A percentile compares a stretch with the other conserved stretches of the same genome.
Conservation (phyloP, 257 asterid species). For the Jacaranda copaia region DNA sequence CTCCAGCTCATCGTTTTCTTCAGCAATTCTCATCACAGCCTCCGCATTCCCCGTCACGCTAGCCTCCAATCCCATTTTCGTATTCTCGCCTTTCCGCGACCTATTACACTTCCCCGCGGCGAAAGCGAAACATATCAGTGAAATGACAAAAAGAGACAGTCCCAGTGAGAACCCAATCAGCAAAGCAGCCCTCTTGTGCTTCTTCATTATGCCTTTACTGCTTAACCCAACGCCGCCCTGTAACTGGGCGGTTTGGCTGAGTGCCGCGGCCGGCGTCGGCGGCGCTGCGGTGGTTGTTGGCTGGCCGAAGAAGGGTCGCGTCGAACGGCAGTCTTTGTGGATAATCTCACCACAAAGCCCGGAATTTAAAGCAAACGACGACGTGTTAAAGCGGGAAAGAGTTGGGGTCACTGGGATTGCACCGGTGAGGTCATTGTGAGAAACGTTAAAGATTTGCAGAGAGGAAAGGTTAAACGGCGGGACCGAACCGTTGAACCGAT, state of each 20-base stretch:
- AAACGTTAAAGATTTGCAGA: slow-evolving; percentile 66
- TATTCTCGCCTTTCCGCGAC: slow-evolving; percentile 21
- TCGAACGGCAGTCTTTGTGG: slow-evolving; percentile 60
- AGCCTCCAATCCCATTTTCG: slow-evolving; percentile 51
- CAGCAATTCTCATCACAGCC: slow-evolving; percentile 75
- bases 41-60: slow-evolving; percentile 61
- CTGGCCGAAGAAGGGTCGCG: slow-evolving; percentile 60
- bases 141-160: slow-evolving; percentile 47
- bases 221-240: slow-evolving; percentile 32
- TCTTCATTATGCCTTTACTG: slow-evolving; percentile 20
- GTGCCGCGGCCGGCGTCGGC: slow-evolving; percentile 38
- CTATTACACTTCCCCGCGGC: slow-evolving; percentile 40
- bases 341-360: slow-evolving; percentile 81
- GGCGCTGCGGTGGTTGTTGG: slow-evolving; percentile 38
- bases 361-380: slow-evolving; percentile 64
- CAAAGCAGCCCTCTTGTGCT: slow-evolving; percentile 50
- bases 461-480: slow-evolving; percentile 77
- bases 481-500: slow-evolving; percentile 82
- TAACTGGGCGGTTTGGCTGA: slow-evolving; percentile 49
- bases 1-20: slow-evolving; percentile 71
- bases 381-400: slow-evolving; percentile 54
- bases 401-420: slow-evolving; percentile 75
- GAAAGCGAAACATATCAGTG: slow-evolving; percentile 41
- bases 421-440: slow-evolving; percentile 74
- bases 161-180: slow-evolving; percentile 62